Evolutionary conservation across 768 basidiomycete species (phyloP).

Genomic region (Boletus edulis): DNA sequence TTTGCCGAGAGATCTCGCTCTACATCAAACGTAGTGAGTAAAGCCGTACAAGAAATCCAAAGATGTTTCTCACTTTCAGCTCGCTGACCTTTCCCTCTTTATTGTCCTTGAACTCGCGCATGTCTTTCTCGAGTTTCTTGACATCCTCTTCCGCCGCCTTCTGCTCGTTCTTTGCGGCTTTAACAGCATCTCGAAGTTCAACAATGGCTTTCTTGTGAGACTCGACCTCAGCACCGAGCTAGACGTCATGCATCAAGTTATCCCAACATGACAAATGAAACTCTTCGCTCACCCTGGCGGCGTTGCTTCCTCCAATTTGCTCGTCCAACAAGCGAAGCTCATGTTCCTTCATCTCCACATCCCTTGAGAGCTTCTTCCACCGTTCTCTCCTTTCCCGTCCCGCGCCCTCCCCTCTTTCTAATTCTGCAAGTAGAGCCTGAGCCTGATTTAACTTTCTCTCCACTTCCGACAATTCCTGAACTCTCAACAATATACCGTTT

Average conservation of each 20-base stretch:
- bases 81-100: slow-evolving; percentile 96
- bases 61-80: slow-evolving; percentile 62
- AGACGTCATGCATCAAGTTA: slow-evolving; percentile 1
- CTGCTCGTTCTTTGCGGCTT: slow-evolving; percentile 73
- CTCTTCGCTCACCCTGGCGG: slow-evolving; percentile 63
- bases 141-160: slow-evolving; percentile 71
- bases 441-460: slow-evolving; percentile 59
- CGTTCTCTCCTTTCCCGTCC: slow-evolving; percentile 52
- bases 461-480: slow-evolving; percentile 75
- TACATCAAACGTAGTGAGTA: neutral
- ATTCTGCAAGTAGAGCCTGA: slow-evolving; percentile 40
- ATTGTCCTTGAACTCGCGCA: slow-evolving; percentile 98
- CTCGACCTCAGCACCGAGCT: slow-evolving; percentile 84
- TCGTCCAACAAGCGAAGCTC: slow-evolving; percentile 79
- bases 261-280: neutral
- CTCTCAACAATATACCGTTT: slow-evolving; percentile 72
- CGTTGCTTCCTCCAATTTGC: slow-evolving; percentile 87
- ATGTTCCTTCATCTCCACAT: slow-evolving; percentile 88
- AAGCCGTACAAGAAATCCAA: neutral
- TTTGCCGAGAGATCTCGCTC: slow-evolving; percentile 80
- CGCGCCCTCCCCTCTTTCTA: slow-evolving; percentile 56
- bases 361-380: slow-evolving; percentile 59
- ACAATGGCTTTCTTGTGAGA: slow-evolving; percentile 61
- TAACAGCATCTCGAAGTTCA: slow-evolving; percentile 55
- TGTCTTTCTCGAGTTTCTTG: slow-evolving; percentile 90